These are phyloP conservation scores for Allium fistulosum DNA, from an alignment of 106 monocot species.

Conservation along the genomic window DNA sequence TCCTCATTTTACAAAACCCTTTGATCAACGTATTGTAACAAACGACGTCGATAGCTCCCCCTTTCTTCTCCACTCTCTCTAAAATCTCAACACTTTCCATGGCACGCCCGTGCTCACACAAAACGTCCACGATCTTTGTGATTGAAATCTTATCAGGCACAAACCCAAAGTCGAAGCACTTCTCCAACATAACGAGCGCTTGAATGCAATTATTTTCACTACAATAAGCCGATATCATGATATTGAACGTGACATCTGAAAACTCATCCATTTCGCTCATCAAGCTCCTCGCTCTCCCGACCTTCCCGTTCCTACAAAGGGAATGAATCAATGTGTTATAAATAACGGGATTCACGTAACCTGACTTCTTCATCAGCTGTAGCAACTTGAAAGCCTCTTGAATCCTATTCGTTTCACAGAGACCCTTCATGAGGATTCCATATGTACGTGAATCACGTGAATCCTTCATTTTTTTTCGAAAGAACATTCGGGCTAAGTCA, in stretches of 20 bases:
- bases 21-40: conserved; percentile 55
- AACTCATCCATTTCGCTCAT: conserved; percentile 39
- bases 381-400: conserved; percentile 63
- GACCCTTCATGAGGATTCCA: conserved; percentile 77
- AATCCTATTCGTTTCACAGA: conserved; percentile 68
- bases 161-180: conserved; percentile 43
- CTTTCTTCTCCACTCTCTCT: conserved; percentile 48
- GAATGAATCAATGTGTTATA: conserved; percentile 67
- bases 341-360: conserved; percentile 29
- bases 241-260: conserved; percentile 58
- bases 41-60: conserved; percentile 48
- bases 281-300: conserved; percentile 62
- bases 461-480: conserved; percentile 22
- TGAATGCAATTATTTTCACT: conserved; percentile 32
- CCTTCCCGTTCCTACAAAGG: conserved; percentile 50
- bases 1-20: conserved; percentile 49
- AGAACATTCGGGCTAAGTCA: conserved; percentile 48
- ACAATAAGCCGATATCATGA: conserved; percentile 66
- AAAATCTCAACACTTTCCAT: conserved; percentile 60
- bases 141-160: conserved; percentile 56
- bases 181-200: conserved; percentile 73
- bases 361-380: conserved; percentile 21
- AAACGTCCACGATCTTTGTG: conserved; percentile 52
- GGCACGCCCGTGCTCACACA: conserved; percentile 34
- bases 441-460: conserved; percentile 37